Percentiles rank a stretch among this genome's conserved stretches.
Conservation (phyloP, 176 grass and related monocot genomes). For the Carex myosuroides region DNA sequence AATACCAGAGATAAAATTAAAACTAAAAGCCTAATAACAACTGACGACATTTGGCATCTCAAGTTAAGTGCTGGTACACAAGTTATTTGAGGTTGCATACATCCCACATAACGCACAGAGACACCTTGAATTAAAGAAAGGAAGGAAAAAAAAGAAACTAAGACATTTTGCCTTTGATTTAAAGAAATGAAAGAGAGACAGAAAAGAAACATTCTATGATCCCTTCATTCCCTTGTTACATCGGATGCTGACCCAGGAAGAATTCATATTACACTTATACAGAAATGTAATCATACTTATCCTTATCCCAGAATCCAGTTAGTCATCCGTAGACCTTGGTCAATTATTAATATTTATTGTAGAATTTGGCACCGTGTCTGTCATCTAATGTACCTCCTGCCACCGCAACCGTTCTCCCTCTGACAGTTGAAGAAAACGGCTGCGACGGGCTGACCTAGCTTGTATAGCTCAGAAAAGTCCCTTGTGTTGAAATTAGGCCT, state of each 20-base stretch:
- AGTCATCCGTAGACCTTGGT: conserved; percentile 14
- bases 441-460: conserved; percentile 59
- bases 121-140: neutral
- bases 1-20: neutral
- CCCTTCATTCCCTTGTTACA: conserved; percentile 9
- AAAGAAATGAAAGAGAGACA: neutral
- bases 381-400: conserved; percentile 77
- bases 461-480: conserved; percentile 79
- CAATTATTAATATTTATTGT: conserved; percentile 12
- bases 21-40: neutral
- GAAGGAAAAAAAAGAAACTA: neutral
- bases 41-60: neutral
- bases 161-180: neutral
- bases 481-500: conserved; percentile 90
- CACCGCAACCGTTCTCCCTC: conserved; percentile 89
- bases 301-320: conserved; percentile 2
- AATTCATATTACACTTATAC: neutral
- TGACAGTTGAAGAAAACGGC: conserved; percentile 92
- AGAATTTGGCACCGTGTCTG: neutral
- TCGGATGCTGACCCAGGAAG: neutral
- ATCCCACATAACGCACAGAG: neutral
- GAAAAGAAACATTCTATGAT: neutral
- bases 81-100: neutral
- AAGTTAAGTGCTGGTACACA: neutral
- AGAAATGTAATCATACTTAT: conserved; percentile 14